Percentiles rank a stretch among this genome's conserved stretches.
These are phyloP conservation scores for Aspergillus versicolor DNA, from an alignment of 2,329 filamentous ascomycete species.

Conservation along the genomic window DNA sequence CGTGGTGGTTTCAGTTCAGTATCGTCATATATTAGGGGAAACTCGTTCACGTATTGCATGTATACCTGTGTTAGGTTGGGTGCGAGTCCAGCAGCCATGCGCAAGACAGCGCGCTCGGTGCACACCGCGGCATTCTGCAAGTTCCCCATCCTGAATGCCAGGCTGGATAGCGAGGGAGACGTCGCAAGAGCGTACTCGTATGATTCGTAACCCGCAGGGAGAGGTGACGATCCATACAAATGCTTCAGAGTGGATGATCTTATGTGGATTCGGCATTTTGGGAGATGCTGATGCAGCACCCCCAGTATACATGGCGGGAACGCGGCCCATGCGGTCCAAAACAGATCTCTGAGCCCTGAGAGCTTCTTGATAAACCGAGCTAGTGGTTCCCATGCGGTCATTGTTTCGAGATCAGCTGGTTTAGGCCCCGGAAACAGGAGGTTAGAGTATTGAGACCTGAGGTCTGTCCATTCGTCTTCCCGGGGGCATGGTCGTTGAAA, in stretches of 20 bases:
- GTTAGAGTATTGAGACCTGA: neutral
- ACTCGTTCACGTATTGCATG: constrained; percentile 1
- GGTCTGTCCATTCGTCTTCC: constrained; percentile 3
- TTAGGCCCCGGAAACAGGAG: neutral
- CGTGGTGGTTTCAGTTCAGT: constrained; percentile 2
- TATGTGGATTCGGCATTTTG: neutral
- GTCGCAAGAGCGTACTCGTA: neutral
- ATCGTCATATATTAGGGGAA: constrained; percentile 1
- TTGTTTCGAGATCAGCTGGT: neutral
- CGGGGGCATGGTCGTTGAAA: neutral
- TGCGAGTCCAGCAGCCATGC: neutral
- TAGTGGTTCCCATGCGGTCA: constrained; percentile 1
- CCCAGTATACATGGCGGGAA: neutral
- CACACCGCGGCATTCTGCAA: neutral
- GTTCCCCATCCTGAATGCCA: neutral
- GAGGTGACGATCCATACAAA: neutral
- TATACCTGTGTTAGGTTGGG: constrained; percentile 2
- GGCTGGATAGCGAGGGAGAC: constrained; percentile 1
- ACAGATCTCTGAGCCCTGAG: neutral
- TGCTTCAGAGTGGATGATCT: neutral
- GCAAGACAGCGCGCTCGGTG: neutral
- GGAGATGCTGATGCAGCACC: constrained; percentile 1
- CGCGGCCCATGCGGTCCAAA: neutral
- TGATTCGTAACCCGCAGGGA: constrained; percentile 1
- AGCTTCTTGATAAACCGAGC: constrained; percentile 1